Conservation (phyloP, 169 alveolate species). For the Miamiensis avidus region DNA sequence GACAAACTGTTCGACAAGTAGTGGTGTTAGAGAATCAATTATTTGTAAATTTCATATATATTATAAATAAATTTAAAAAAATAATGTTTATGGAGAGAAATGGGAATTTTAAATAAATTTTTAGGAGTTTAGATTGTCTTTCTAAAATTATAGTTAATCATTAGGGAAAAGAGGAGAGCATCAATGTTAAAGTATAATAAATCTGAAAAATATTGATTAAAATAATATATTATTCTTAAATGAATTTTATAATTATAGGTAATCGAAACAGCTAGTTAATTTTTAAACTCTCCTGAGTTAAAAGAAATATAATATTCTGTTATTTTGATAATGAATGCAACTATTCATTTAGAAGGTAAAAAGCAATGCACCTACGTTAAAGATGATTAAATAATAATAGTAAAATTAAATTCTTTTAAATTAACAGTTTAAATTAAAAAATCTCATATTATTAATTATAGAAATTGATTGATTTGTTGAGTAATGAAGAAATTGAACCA, state of each 20-base stretch:
- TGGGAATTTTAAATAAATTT: not conserved
- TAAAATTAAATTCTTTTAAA: not conserved
- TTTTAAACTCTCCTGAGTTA: slow-evolving; percentile 39
- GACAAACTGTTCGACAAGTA: slow-evolving; percentile 20
- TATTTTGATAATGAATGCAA: slow-evolving; percentile 63
- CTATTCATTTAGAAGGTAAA: slow-evolving; percentile 70
- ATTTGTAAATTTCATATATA: slow-evolving; percentile 30
- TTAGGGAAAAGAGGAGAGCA: slow-evolving; percentile 68
- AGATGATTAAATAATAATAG: slow-evolving; percentile 47
- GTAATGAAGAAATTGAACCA: not conserved
- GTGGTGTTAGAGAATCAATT: slow-evolving; percentile 46
- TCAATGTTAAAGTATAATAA: slow-evolving; percentile 32
- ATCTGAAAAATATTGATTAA: not conserved
- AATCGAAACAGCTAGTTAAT: slow-evolving; percentile 58
- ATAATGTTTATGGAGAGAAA: not conserved
- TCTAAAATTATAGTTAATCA: slow-evolving; percentile 63
- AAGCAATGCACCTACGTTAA: slow-evolving; percentile 54
- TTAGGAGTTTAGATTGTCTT: slow-evolving; percentile 42
- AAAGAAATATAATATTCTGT: slow-evolving; percentile 59
- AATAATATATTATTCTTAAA: not conserved
- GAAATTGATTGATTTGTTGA: slow-evolving; percentile 48
- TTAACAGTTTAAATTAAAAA: no score
- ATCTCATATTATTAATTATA: not conserved
- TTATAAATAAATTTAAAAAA: not conserved
- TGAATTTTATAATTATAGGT: slow-evolving; percentile 28